Evolutionary conservation across 2,329 filamentous ascomycete genomes (phyloP).

Genomic region (Ophiocordyceps robertsii): DNA sequence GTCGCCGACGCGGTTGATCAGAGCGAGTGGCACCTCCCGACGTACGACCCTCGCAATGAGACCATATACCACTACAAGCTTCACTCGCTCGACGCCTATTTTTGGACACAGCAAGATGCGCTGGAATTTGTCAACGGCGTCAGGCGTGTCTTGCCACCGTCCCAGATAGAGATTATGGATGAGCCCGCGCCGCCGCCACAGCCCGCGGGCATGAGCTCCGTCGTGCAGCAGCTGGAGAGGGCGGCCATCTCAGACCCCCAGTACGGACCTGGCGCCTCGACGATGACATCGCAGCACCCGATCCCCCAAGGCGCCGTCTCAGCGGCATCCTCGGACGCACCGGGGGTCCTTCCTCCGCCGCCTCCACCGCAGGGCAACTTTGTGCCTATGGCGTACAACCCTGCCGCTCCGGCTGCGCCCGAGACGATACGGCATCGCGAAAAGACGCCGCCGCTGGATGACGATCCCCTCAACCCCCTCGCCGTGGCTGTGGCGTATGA

Average conservation of each 20-base stretch:
- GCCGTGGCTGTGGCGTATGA: slow-evolving; percentile 45
- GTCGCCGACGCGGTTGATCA: slow-evolving; percentile 41
- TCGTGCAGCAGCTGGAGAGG: slow-evolving; percentile 62
- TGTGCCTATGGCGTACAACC: slow-evolving; percentile 62
- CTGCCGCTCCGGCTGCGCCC: slow-evolving; percentile 61
- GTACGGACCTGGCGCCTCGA: slow-evolving; percentile 20
- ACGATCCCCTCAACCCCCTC: slow-evolving; percentile 44
- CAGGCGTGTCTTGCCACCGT: slow-evolving; percentile 46
- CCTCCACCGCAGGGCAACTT: slow-evolving; percentile 32
- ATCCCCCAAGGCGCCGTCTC: slow-evolving; percentile 9
- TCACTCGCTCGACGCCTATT: slow-evolving; percentile 64
- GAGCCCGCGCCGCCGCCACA: slow-evolving; percentile 42
- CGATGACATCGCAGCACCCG: slow-evolving; percentile 3
- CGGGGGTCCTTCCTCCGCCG: slow-evolving; percentile 2
- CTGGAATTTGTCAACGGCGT: slow-evolving; percentile 56
- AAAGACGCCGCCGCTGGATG: slow-evolving; percentile 67
- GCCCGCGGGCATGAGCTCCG: slow-evolving; percentile 44
- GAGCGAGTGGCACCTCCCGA: slow-evolving; percentile 63
- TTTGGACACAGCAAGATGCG: slow-evolving; percentile 64
- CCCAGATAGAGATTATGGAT: slow-evolving; percentile 49
- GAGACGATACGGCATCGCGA: slow-evolving; percentile 60
- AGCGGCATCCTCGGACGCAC: neutral
- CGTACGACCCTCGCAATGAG: slow-evolving; percentile 58
- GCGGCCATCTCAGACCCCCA: slow-evolving; percentile 51
- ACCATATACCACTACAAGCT: slow-evolving; percentile 69